These are phyloP conservation scores for Oryza brachyantha DNA, from an alignment of 176 grass and related monocot species.

Conservation along the genomic window DNA sequence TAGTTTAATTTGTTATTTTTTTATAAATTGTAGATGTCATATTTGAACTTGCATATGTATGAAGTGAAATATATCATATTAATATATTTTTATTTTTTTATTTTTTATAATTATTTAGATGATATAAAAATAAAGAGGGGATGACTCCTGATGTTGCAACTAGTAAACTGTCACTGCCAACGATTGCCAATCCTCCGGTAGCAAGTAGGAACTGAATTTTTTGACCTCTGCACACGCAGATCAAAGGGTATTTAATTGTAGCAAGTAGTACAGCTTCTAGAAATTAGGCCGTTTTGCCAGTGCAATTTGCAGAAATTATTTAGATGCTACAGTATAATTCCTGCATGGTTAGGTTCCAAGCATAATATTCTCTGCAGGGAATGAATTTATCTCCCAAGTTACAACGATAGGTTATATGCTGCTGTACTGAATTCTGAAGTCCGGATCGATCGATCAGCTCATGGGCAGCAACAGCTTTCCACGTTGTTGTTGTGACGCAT, in stretches of 20 bases:
- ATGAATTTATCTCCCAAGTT: neutral
- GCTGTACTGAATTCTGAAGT: neutral
- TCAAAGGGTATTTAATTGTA: neutral
- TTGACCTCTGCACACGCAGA: slow-evolving; percentile 12
- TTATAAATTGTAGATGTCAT: no score
- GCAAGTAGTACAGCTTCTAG: neutral
- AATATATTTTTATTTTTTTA: no score
- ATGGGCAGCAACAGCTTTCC: neutral
- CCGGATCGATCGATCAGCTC: neutral
- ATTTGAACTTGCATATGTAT: no score
- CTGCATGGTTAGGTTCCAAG: neutral
- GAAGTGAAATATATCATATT: no score
- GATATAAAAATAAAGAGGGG: no score
- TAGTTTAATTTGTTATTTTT: no score
- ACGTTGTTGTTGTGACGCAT: neutral
- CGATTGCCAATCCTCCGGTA: neutral
- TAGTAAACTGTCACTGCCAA: neutral
- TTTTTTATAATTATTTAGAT: no score
- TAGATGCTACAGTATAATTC: neutral
- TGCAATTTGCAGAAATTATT: neutral
- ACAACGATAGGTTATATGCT: neutral
- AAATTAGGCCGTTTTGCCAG: no score
- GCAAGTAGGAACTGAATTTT: no score
- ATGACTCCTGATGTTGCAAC: no score
- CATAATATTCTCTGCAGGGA: neutral